Evolutionary conservation across 2,329 filamentous ascomycete species (phyloP).

Genomic region (Juglanconis sp.): DNA sequence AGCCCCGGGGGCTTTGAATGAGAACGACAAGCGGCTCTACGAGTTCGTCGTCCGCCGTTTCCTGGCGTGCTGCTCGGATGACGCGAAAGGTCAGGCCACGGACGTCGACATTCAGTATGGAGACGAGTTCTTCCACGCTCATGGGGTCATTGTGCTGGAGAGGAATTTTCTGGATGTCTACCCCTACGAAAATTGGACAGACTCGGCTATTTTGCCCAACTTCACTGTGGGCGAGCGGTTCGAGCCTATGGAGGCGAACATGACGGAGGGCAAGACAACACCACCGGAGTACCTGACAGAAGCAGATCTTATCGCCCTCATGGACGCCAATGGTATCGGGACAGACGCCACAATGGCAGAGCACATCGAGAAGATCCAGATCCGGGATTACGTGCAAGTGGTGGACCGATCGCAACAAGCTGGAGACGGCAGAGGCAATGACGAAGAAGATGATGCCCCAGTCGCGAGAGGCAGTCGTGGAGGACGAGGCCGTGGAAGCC

Average conservation of each 20-base stretch:
- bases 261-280: slow-evolving; percentile 86
- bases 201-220: slow-evolving; percentile 74
- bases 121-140: slow-evolving; percentile 75
- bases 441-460: slow-evolving; percentile 36
- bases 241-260: slow-evolving; percentile 81
- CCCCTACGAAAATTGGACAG: slow-evolving; percentile 94
- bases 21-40: slow-evolving; percentile 75
- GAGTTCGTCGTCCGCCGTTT: slow-evolving; percentile 92
- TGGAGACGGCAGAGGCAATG: slow-evolving; percentile 36
- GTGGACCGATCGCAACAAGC: slow-evolving; percentile 39
- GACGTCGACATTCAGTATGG: slow-evolving; percentile 84
- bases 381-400: slow-evolving; percentile 78
- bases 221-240: slow-evolving; percentile 80
- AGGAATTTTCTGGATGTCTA: slow-evolving; percentile 95
- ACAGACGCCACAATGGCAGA: slow-evolving; percentile 99
- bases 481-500: slow-evolving; percentile 44
- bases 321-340: slow-evolving; percentile 98
- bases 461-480: slow-evolving; percentile 40
- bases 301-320: slow-evolving; percentile 89
- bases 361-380: slow-evolving; percentile 93
- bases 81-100: slow-evolving; percentile 82
- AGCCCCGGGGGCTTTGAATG: slow-evolving; percentile 57
- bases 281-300: slow-evolving; percentile 87
- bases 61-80: slow-evolving; percentile 91
- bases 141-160: slow-evolving; percentile 80